phyloP scores from a whole-genome alignment of 352 stramenopile species.

The Phytopythium mirpurense region DNA sequence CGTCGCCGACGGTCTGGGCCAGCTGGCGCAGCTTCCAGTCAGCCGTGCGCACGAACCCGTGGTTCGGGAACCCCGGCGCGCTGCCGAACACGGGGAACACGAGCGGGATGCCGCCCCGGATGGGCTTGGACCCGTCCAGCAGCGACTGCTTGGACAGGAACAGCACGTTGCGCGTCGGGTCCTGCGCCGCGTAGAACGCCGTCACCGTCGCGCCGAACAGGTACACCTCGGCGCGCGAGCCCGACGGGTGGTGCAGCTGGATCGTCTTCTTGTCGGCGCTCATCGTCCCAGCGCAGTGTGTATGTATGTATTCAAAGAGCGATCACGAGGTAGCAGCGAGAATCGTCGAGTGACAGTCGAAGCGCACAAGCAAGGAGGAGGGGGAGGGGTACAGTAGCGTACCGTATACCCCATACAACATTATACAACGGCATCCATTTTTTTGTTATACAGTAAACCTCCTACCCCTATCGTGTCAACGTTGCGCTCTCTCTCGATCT shows the following conservation, averaged over 20 bases:
- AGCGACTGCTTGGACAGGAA: conserved; percentile 90
- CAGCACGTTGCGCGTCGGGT: conserved; percentile 82
- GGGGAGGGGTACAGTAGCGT: no score
- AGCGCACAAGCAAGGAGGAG: no score
- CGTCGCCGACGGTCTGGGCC: conserved; percentile 30
- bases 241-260: conserved; percentile 57
- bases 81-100: conserved; percentile 96
- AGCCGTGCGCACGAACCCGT: conserved; percentile 90
- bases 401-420: no score
- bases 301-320: not conserved
- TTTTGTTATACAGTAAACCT: not conserved
- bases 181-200: conserved; percentile 67
- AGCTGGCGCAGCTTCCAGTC: conserved; percentile 60
- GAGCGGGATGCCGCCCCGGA: conserved; percentile 94
- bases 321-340: no score
- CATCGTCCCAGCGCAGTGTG: not conserved
- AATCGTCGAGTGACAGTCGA: not conserved
- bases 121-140: conserved; percentile 91
- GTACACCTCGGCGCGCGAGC: conserved; percentile 73
- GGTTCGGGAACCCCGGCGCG: conserved; percentile 84
- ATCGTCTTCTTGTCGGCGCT: conserved; percentile 14
- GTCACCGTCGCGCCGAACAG: conserved; percentile 92
- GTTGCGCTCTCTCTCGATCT: not conserved
- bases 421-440: no score
- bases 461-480: conserved; percentile 4